Base-by-base conservation (phyloP, 805 yeast species). In the Pichia membranifaciens region DNA sequence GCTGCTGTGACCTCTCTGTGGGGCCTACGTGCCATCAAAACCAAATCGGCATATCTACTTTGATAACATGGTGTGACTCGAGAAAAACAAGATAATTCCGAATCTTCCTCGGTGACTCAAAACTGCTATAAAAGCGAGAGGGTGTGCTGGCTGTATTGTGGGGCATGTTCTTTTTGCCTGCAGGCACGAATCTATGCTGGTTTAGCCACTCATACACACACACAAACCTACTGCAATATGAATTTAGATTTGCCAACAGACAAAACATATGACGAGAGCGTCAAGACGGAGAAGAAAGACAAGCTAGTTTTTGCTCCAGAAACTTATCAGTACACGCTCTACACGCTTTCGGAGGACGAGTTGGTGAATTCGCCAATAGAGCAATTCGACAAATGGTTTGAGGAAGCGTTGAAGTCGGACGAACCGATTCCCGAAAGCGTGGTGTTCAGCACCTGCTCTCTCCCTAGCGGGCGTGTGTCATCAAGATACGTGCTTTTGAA, bases 401-500 rank as follows among this genome's bases (percentile, higher is more conserved):
- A 78, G 15, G 87, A 85, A 36, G 96, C 96, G 17, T 70, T 72
- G 43, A 69, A 70, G 4, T 69, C 72, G 32, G 56, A 66, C 37
- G 83, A 85, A 54, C 70, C 72, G 18, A 69, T 88, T 41, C 95
- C 96, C 2, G 99, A 93, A 63, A 76, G 90, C 2, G 72, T 79
- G n/a, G 86, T 82, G 16, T 78, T 93, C n/a, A 78, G 97, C 8
- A 90, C 99, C 2, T 95, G 96, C 0, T 73, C 79, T 49, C 70
- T 90, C 51, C 97, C 97, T 8, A 75, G 85, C 2, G 99, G 99
- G n/a, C 71, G 95, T 51, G 87, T 93, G 1, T 83, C 95, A 0
- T 80, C 90, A 5, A 73, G 99, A 47, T 76, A 85, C 9, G 91
- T 93, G 2, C 73, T 93, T 45, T 78, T 93, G 66, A 93, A 93